Evolutionary conservation across 23 red algal species (phyloP).

Genomic region (Pyropia yezoensis): DNA sequence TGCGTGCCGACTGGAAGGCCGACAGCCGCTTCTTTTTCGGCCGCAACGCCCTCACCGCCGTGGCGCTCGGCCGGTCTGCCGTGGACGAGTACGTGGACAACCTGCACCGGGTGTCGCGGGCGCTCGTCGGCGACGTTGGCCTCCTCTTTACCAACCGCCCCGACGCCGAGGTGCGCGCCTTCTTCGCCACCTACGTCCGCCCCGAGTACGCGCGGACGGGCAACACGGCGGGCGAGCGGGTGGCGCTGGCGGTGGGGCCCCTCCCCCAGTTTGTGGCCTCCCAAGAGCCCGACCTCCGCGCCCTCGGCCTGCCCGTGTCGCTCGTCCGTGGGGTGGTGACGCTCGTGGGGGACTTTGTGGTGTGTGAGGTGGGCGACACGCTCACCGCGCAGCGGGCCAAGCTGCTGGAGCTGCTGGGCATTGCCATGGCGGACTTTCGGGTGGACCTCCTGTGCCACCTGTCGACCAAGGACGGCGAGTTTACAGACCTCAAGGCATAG

Average conservation of each 20-base stretch:
- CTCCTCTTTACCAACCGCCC: conserved; percentile 72
- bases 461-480: conserved; percentile 23
- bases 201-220: conserved; percentile 56
- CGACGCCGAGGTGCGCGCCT: conserved; percentile 25
- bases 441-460: conserved; percentile 25
- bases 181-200: conserved; percentile 39
- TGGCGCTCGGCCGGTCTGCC: conserved; percentile 41
- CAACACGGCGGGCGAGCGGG: conserved; percentile 24
- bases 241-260: conserved; percentile 30
- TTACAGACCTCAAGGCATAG: neutral
- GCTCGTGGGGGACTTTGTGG: conserved; percentile 37
- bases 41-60: conserved; percentile 42
- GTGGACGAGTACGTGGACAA: conserved; percentile 56
- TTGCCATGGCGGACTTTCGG: conserved; percentile 51
- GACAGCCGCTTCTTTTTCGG: conserved; percentile 76
- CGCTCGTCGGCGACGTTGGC: conserved; percentile 53
- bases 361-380: conserved; percentile 47
- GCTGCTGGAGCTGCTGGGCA: conserved; percentile 42
- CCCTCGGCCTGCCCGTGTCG: conserved; percentile 36
- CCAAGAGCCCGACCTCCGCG: conserved; percentile 33
- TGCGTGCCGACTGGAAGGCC: conserved; percentile 47
- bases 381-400: conserved; percentile 74
- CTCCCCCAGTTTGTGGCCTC: conserved; percentile 40
- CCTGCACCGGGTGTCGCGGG: conserved; percentile 27
- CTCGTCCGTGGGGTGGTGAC: conserved; percentile 47